These are phyloP conservation scores for Clitocybe nebularis DNA, from an alignment of 1,284 basidiomycete species.

Conservation along the genomic window DNA sequence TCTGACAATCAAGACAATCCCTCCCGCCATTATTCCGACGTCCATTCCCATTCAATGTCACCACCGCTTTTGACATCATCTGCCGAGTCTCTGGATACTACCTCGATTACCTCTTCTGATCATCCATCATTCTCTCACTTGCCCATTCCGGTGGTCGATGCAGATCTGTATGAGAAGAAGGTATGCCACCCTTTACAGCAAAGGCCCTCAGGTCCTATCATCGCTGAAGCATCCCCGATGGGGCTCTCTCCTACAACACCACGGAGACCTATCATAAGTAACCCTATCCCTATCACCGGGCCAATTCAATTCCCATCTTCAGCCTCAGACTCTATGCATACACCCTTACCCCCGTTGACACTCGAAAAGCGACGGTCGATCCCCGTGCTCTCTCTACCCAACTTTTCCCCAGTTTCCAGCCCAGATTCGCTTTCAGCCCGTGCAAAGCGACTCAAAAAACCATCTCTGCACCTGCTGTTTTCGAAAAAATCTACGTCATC, in stretches of 20 bases:
- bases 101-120: slow-evolving; percentile 36
- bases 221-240: slow-evolving; percentile 17
- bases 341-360: slow-evolving; percentile 20
- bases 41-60: slow-evolving; percentile 24
- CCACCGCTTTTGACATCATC: slow-evolving; percentile 39
- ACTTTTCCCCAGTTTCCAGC: slow-evolving; percentile 21
- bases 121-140: slow-evolving; percentile 35
- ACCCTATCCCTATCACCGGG: slow-evolving; percentile 25
- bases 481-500: slow-evolving; percentile 45
- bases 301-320: slow-evolving; percentile 34
- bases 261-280: slow-evolving; percentile 23
- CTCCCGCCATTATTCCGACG: slow-evolving; percentile 14
- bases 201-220: slow-evolving; percentile 11
- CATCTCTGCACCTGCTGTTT: slow-evolving; percentile 51
- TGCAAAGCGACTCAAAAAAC: slow-evolving; percentile 43
- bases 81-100: slow-evolving; percentile 38
- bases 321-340: slow-evolving; percentile 13
- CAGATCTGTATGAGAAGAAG: slow-evolving; percentile 19
- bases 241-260: slow-evolving; percentile 14
- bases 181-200: slow-evolving; percentile 5
- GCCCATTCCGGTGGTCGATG: slow-evolving; percentile 20
- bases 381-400: slow-evolving; percentile 39
- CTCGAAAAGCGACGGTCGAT: slow-evolving; percentile 35
- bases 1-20: slow-evolving; percentile 29
- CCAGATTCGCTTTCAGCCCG: slow-evolving; percentile 14